A percentile compares a stretch with the other conserved stretches of the same genome.
Conservation (phyloP, 768 basidiomycete genomes). For the button mushroom (Agaricus bisporus) region DNA sequence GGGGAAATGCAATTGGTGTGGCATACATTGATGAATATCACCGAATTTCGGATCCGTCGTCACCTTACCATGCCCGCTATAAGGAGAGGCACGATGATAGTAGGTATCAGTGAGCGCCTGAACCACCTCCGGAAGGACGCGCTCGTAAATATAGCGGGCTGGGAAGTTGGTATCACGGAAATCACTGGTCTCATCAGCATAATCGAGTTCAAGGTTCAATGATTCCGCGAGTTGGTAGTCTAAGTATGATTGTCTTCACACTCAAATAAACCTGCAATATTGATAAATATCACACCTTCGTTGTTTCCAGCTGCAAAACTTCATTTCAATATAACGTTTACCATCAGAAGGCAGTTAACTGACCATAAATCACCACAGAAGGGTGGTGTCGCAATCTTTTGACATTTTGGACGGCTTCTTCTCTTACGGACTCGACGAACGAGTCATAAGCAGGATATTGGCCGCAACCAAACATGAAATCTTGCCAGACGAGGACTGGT, state of each 20-base stretch:
- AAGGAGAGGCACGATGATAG: conserved; percentile 87
- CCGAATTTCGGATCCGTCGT: conserved; percentile 74
- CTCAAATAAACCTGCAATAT: background rate
- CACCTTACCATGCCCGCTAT: conserved; percentile 70
- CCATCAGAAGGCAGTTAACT: conserved; percentile 15
- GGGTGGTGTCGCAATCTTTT: conserved; percentile 83
- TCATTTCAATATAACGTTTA: background rate
- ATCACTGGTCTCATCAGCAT: conserved; percentile 77
- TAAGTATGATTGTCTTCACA: conserved; percentile 16
- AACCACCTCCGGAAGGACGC: conserved; percentile 73
- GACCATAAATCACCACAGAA: conserved; percentile 83
- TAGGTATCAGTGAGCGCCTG: conserved; percentile 53
- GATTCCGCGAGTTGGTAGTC: conserved; percentile 90
- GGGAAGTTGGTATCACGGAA: conserved; percentile 86
- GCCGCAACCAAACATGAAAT: conserved; percentile 96
- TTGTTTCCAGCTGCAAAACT: conserved; percentile 64
- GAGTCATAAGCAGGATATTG: conserved; percentile 88
- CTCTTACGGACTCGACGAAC: conserved; percentile 64
- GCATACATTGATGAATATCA: conserved; percentile 86
- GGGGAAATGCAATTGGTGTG: conserved; percentile 3
- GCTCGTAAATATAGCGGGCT: conserved; percentile 87
- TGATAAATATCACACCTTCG: conserved; percentile 40
- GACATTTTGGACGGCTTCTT: conserved; percentile 82
- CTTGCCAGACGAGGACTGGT: conserved; percentile 90
- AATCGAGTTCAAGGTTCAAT: conserved; percentile 72